These are phyloP conservation scores for Breynia disticha DNA, from an alignment of 441 rosid genomes.

Conservation along the genomic window DNA sequence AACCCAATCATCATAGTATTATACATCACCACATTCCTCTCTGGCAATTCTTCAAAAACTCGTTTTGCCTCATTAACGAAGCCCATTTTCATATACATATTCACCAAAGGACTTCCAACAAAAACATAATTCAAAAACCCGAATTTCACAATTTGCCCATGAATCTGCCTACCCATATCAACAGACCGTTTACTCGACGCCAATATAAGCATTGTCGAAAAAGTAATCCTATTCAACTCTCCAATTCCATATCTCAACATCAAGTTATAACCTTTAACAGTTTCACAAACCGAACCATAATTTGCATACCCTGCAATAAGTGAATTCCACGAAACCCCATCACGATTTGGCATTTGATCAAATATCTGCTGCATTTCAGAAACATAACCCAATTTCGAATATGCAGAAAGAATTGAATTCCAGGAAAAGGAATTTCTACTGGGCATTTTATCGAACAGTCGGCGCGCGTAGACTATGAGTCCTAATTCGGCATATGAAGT, in stretches of 20 bases:
- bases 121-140: conserved; percentile 60
- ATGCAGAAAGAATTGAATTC: conserved; percentile 75
- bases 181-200: conserved; percentile 37
- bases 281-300: conserved; percentile 33
- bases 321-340: conserved; percentile 76
- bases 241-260: conserved; percentile 52
- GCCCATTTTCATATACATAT: conserved; percentile 76
- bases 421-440: conserved; percentile 59
- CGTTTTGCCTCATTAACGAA: conserved; percentile 47
- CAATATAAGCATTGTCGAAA: conserved; percentile 63
- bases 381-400: conserved; percentile 57
- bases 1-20: conserved; percentile 73
- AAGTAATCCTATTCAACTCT: conserved; percentile 58
- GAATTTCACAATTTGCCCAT: conserved; percentile 56
- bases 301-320: conserved; percentile 60
- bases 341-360: conserved; percentile 43
- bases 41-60: conserved; percentile 42
- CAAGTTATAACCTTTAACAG: conserved; percentile 47
- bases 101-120: conserved; percentile 69
- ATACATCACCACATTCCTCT: conserved; percentile 56
- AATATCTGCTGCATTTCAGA: conserved; percentile 43
- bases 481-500: conserved; percentile 29
- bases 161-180: conserved; percentile 62
- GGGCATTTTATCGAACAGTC: conserved; percentile 54
- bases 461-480: conserved; percentile 44